Base-by-base conservation (phyloP, 1,139 yeast genomes). In the Sugiyamaella japonica region DNA sequence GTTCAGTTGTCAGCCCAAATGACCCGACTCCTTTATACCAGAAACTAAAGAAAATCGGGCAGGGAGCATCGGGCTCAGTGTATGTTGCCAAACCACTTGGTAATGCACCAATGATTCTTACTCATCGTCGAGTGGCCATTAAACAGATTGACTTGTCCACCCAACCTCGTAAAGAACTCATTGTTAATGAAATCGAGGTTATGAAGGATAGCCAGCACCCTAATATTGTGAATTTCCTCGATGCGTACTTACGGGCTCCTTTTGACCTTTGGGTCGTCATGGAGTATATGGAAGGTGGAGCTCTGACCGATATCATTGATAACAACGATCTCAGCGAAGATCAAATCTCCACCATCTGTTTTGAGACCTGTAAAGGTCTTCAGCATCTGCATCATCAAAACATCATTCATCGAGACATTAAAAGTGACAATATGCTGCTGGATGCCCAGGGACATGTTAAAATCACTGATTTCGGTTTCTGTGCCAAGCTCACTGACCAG, bases 1-100 rank as follows among this genome's bases (percentile, higher is more conserved):
- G 86, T 61, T 83, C 89, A 2, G 97, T 91, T 29, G 97, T 95
- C 2, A 84, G 86, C 60, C 81, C 80, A 60, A 79, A 82, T 48
- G 96, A 93, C 71, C 99, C 99, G 13, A 78, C 88, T 6, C 86
- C 90, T 34, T 79, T 84, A 56, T 95, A 89, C 73, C 87, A 86
- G 67, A 88, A 89, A 73, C 80, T 93, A 63, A 95, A 89, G 70
- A 90, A 90, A 68, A 96, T 97, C 2, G 99, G 99, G n/a, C 99
- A 95, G 74, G 99, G 99, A 65, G 99, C 99, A 0, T 84, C 93
- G 59, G 99, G 99, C 15, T 87, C 93, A 1, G 99, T 95, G 20
- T 95, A 89, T 67, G 79, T 93, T 53, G 99, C 98, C 0, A 83
- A 84, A 64, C 82, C 89, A 38, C 72, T 84, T 57, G 54, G 55